Conservation (phyloP, 148 eudicot species). For the Silene uniflora region DNA sequence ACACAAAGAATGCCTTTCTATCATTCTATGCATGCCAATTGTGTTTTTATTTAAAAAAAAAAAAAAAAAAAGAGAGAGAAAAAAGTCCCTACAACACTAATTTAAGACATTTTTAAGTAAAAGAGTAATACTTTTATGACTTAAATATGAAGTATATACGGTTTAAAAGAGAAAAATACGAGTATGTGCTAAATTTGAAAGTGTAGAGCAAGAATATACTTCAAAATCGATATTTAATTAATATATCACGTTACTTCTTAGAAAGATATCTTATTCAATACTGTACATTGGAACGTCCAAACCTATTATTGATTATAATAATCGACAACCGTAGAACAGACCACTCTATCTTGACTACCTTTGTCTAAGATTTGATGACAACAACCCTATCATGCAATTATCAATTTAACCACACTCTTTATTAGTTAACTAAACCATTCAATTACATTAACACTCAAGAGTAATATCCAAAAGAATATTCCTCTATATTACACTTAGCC, state of each 20-base stretch:
- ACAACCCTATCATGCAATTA: constrained; percentile 8
- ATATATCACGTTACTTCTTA: background rate
- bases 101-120: too few species aligned
- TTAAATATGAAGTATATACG: too few species aligned
- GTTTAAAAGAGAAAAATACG: background rate
- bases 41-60: too few species aligned
- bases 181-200: background rate
- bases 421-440: background rate
- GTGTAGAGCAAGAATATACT: background rate
- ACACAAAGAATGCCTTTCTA: too few species aligned
- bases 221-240: background rate
- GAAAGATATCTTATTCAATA: background rate
- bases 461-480: constrained; percentile 28
- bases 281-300: background rate
- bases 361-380: constrained; percentile 20
- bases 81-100: too few species aligned
- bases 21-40: too few species aligned
- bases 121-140: background rate
- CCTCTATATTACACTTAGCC: background rate
- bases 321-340: background rate
- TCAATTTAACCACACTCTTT: background rate
- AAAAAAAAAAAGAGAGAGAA: too few species aligned
- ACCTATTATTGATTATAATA: background rate
- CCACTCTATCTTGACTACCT: background rate
- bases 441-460: background rate